Evolutionary conservation across 345 rosid species (phyloP), one percentile per base, ranked within the genome.

Genomic region (Trapa bicornis): DNA sequence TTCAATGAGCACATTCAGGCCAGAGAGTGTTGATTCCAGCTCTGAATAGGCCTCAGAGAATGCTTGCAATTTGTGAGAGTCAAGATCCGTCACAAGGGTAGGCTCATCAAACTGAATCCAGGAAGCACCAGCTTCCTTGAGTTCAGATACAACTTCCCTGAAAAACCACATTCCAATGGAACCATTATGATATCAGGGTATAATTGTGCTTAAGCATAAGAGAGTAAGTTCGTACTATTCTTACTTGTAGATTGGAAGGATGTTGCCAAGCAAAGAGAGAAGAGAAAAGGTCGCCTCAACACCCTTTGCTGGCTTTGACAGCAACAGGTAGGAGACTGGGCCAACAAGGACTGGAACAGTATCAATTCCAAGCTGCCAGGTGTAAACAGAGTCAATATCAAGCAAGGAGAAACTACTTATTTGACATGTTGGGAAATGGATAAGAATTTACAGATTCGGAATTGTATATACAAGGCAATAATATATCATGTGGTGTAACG

Each of bases 81-180:
- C 96, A 68, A 92, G 98, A 76, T 92, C 43, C 43, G 7, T 41
- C 43, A 41, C 43, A 41, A 41, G 43, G 43, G 43, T 41, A 8
- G 43, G 43, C 78, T 92, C 93, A 75, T 92, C 97, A 66, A 88
- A 83, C 84, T 92, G 97, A 81, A 92, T 83, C 93, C 96, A 89
- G 41, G 93, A 71, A 22, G 96, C 97, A 76, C 97, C 97, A 70
- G 89, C 97, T 71, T 82, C 86, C 73, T 92, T 89, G 48, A 92
- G 84, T 71, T 89, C 96, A 13, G 83, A 68, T 69, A 92, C 77
- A 80, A 88, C 93, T 78, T 92, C 89, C 82, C 96, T 92, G 81
- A 14, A 61, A 0, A 48, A 32, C n/a, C 6, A 41, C 43, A 41
- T 41, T 41, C 4, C 7, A 4, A 41, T 41, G 43, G 43, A 41